Evolutionary conservation across 176 grass and related monocot genomes (phyloP).

Genomic region (Hsuehochloa calcarea): DNA sequence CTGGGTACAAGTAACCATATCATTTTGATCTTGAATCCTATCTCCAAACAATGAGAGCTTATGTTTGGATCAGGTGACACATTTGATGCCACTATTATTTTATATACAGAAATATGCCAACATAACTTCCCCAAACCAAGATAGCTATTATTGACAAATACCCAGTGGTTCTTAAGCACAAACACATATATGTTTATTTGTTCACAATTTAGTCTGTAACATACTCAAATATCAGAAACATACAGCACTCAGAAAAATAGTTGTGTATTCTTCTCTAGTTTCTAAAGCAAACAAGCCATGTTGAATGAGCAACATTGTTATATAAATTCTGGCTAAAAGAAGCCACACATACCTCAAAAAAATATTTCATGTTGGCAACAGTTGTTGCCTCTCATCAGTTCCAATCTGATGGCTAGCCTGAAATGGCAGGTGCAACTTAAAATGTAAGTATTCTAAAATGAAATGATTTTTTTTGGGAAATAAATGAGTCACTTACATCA

Average conservation of each 20-base stretch:
- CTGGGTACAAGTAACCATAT: not conserved
- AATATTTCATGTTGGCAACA: constrained; percentile 68
- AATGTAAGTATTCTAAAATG: not conserved
- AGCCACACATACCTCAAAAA: constrained; percentile 44
- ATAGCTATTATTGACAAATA: not conserved
- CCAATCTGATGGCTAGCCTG: constrained; percentile 63
- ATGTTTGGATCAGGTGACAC: not conserved
- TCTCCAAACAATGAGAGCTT: not conserved
- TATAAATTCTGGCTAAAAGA: not conserved
- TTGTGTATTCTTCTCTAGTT: not conserved
- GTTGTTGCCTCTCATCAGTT: constrained; percentile 76
- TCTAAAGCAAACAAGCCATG: constrained; percentile 17
- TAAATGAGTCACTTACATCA: constrained; percentile 55
- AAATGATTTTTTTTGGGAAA: not conserved
- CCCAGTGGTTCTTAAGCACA: not conserved
- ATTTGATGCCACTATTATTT: constrained; percentile 8
- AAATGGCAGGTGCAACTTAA: constrained; percentile 27
- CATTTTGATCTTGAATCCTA: not conserved
- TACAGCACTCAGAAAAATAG: not conserved
- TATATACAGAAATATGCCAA: not conserved
- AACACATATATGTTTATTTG: not conserved
- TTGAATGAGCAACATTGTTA: not conserved
- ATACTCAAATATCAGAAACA: constrained; percentile 11
- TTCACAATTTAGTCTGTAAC: not conserved
- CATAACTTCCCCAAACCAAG: not conserved